Conservation (phyloP, 176 grass and related monocot species). For the Oryza punctata region DNA sequence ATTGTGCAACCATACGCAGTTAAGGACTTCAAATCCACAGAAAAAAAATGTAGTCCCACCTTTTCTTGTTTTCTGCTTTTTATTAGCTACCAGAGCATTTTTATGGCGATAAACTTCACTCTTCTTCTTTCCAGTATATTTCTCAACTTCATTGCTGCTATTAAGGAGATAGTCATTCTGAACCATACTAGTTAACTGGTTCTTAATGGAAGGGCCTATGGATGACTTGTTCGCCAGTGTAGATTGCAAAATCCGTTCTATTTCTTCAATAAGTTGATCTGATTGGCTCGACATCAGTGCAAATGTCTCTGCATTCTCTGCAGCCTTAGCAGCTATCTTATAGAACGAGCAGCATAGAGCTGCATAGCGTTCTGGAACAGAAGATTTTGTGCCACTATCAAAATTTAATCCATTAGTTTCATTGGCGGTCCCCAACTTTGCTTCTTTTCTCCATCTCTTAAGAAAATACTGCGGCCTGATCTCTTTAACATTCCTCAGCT, state of each 20-base stretch:
- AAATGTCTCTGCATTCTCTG: constrained; percentile 71
- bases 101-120: constrained; percentile 45
- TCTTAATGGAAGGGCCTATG: constrained; percentile 46
- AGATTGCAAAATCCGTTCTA: constrained; percentile 65
- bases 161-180: constrained; percentile 50
- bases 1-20: not conserved
- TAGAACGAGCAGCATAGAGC: constrained; percentile 71
- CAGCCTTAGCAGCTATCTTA: constrained; percentile 81
- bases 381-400: constrained; percentile 43
- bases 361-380: constrained; percentile 57
- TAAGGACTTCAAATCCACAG: constrained; percentile 1
- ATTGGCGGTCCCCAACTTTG: constrained; percentile 44
- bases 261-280: constrained; percentile 69
- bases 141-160: constrained; percentile 50
- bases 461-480: constrained; percentile 71
- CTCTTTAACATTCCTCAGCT: constrained; percentile 75
- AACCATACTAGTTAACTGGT: constrained; percentile 45
- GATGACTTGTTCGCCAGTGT: constrained; percentile 51
- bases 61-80: constrained; percentile 72
- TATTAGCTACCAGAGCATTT: constrained; percentile 60
- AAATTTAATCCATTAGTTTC: constrained; percentile 49
- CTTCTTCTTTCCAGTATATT: constrained; percentile 60
- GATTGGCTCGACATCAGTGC: constrained; percentile 64
- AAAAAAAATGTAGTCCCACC: constrained; percentile 41
- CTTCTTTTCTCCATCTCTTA: constrained; percentile 89